These are phyloP conservation scores for Thielaviopsis punctulata DNA, from an alignment of 2,329 filamentous ascomycete genomes.

Conservation along the genomic window DNA sequence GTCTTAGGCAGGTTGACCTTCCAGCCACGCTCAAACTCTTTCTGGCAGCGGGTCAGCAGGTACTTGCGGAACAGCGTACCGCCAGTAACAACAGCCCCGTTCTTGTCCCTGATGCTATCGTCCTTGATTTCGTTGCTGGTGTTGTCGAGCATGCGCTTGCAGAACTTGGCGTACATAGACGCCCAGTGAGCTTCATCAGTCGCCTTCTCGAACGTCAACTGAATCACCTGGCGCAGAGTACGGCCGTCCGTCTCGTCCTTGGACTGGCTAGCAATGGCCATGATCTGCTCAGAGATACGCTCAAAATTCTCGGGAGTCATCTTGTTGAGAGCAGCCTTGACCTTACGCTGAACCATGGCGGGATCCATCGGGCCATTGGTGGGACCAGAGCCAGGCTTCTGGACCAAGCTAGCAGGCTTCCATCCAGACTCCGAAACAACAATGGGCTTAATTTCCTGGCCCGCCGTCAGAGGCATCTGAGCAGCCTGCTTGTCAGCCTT, in stretches of 20 bases:
- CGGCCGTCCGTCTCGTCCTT: constrained; percentile 90
- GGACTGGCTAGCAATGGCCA: constrained; percentile 82
- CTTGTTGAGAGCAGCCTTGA: constrained; percentile 97
- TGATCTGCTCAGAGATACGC: constrained; percentile 82
- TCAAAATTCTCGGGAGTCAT: constrained; percentile 99
- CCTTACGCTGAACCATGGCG: constrained; percentile 92
- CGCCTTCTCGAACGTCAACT: constrained; percentile 97
- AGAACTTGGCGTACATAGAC: constrained; percentile 97
- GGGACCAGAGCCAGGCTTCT: constrained; percentile 22
- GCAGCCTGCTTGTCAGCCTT: constrained; percentile 59
- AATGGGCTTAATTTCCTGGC: constrained; percentile 67
- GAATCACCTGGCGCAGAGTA: constrained; percentile 91
- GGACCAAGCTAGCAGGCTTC: constrained; percentile 64
- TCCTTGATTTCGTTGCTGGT: constrained; percentile 94
- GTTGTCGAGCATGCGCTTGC: constrained; percentile 85
- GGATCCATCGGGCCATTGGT: constrained; percentile 54
- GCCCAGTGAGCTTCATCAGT: constrained; percentile 98
- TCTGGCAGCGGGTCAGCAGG: constrained; percentile 92
- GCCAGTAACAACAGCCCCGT: constrained; percentile 72
- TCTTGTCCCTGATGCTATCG: constrained; percentile 84
- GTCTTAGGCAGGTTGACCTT: constrained; percentile 57
- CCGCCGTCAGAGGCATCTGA: constrained; percentile 80
- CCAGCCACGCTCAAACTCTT: constrained; percentile 98
- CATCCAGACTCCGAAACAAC: constrained; percentile 58
- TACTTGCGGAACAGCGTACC: constrained; percentile 97